A percentile compares a stretch with the other conserved stretches of the same genome.
Conservation (phyloP, 2,329 filamentous ascomycete genomes). For the Monilinia fructigena region DNA sequence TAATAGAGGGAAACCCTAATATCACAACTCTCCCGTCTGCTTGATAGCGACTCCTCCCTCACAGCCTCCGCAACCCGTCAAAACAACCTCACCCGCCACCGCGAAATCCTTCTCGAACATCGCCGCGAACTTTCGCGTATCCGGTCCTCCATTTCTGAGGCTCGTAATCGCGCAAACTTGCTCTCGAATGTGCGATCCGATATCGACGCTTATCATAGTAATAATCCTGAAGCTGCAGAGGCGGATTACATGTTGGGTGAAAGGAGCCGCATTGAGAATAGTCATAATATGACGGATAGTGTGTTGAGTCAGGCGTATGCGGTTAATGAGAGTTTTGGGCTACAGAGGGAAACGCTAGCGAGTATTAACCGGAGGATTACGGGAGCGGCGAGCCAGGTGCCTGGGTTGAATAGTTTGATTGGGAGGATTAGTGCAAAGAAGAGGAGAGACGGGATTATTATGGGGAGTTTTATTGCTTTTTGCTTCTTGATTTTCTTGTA, state of each 20-base stretch:
- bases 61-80: slow-evolving; percentile 94
- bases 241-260: slow-evolving; percentile 98
- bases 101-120: slow-evolving; percentile 86
- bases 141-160: slow-evolving; percentile 68
- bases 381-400: slow-evolving; percentile 83
- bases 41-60: slow-evolving; percentile 86
- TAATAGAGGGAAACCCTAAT: slow-evolving; percentile 76
- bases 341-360: slow-evolving; percentile 83
- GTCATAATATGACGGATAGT: slow-evolving; percentile 82
- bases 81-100: slow-evolving; percentile 88
- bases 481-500: slow-evolving; percentile 87
- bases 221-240: slow-evolving; percentile 79
- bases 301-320: slow-evolving; percentile 95
- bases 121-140: slow-evolving; percentile 77
- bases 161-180: slow-evolving; percentile 84
- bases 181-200: slow-evolving; percentile 88
- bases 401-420: slow-evolving; percentile 89
- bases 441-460: slow-evolving; percentile 89
- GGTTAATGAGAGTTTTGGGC: slow-evolving; percentile 84
- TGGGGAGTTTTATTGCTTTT: slow-evolving; percentile 86
- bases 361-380: slow-evolving; percentile 91
- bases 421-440: slow-evolving; percentile 91
- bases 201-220: slow-evolving; percentile 82
- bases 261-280: slow-evolving; percentile 79
- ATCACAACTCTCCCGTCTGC: slow-evolving; percentile 77